Evolutionary conservation across 176 grass and related monocot genomes (phyloP).

Genomic region (Bonia amplexicaulis): DNA sequence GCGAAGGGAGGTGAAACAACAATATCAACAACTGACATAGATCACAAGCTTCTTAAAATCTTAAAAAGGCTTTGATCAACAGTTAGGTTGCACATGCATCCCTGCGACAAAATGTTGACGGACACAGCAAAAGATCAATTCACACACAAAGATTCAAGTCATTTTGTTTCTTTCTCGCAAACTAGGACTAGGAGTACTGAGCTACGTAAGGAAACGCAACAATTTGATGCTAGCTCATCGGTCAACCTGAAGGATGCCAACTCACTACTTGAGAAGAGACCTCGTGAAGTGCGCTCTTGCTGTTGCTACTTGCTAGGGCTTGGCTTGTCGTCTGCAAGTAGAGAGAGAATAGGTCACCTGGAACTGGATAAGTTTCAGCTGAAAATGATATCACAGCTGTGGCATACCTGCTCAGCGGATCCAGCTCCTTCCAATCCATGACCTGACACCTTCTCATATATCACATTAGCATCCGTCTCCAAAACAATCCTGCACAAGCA

Average conservation of each 20-base stretch:
- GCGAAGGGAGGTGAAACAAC: neutral
- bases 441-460: slow-evolving; percentile 46
- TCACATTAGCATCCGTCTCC: slow-evolving; percentile 63
- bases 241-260: neutral
- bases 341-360: slow-evolving; percentile 12
- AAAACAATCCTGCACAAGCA: slow-evolving; percentile 53
- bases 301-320: slow-evolving; percentile 36
- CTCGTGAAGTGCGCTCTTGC: slow-evolving; percentile 68
- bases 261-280: slow-evolving; percentile 64
- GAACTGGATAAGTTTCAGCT: neutral
- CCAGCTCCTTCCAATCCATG: slow-evolving; percentile 49
- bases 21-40: neutral
- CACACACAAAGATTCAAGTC: neutral
- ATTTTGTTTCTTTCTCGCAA: neutral
- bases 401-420: slow-evolving; percentile 56
- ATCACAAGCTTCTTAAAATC: neutral
- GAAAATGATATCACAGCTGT: neutral
- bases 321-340: slow-evolving; percentile 48
- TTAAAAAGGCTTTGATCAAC: neutral
- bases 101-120: neutral
- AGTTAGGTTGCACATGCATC: neutral
- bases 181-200: neutral
- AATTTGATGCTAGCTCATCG: neutral
- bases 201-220: slow-evolving; percentile 2
- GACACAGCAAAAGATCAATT: neutral